Percentiles rank a stretch among this genome's conserved stretches.
These are phyloP conservation scores for Solanum lycopersicoides DNA, from an alignment of 257 asterid species.

Conservation along the genomic window DNA sequence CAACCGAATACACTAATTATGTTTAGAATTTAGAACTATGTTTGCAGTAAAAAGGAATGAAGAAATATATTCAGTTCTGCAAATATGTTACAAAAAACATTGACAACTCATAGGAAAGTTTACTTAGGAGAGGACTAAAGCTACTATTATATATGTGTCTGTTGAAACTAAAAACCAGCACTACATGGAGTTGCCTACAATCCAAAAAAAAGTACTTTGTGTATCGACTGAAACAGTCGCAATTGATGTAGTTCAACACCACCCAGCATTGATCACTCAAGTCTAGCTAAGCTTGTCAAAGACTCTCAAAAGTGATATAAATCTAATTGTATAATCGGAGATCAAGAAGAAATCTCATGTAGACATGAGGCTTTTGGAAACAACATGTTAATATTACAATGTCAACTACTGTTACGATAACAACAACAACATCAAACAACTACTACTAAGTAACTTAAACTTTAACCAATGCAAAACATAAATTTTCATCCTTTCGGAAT, in stretches of 20 bases:
- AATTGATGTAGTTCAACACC: neutral
- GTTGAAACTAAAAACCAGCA: no score
- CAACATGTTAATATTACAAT: no score
- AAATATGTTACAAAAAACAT: neutral
- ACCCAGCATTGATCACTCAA: neutral
- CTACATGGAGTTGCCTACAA: neutral
- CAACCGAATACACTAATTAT: no score
- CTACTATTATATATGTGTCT: neutral
- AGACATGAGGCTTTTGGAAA: no score
- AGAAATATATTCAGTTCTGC: neutral
- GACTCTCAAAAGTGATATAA: no score
- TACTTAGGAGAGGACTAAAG: neutral
- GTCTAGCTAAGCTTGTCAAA: no score
- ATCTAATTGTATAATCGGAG: no score
- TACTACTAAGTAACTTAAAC: neutral
- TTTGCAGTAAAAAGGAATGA: neutral
- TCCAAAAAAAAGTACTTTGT: neutral
- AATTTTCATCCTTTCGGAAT: neutral
- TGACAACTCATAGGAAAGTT: neutral
- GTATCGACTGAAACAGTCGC: neutral
- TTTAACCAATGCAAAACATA: neutral
- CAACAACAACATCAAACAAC: neutral
- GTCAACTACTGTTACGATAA: no score
- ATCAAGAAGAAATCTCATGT: no score
- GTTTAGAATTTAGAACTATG: neutral